Evolutionary conservation across 2,329 filamentous ascomycete species (phyloP).

Genomic region (Penicillium sp.): DNA sequence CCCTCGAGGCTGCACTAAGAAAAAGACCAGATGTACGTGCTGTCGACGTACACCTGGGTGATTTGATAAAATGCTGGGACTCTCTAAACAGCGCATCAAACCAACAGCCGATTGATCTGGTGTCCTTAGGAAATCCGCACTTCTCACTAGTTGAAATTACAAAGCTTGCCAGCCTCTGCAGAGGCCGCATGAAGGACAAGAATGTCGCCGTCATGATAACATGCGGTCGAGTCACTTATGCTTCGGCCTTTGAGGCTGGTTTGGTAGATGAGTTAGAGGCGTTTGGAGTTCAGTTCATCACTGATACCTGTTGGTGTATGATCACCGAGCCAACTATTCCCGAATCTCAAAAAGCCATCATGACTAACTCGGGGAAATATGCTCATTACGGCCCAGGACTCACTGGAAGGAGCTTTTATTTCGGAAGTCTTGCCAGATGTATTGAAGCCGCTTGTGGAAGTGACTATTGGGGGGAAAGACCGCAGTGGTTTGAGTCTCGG

Average conservation of each 20-base stretch:
- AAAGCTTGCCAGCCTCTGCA: constrained; percentile 32
- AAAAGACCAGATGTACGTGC: background rate
- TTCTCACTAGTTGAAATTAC: constrained; percentile 43
- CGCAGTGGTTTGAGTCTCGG: background rate
- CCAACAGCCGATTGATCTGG: constrained; percentile 18
- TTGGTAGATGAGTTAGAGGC: constrained; percentile 29
- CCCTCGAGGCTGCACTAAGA: background rate
- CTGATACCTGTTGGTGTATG: constrained; percentile 53
- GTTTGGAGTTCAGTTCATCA: constrained; percentile 44
- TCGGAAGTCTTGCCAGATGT: constrained; percentile 15
- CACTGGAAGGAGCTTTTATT: constrained; percentile 23
- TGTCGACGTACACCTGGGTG: background rate
- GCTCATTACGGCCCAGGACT: constrained; percentile 42
- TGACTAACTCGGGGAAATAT: constrained; percentile 51
- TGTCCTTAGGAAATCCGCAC: constrained; percentile 50
- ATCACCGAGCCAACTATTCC: constrained; percentile 43
- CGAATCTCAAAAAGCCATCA: constrained; percentile 28
- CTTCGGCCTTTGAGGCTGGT: constrained; percentile 28
- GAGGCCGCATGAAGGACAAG: constrained; percentile 22
- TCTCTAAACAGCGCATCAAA: background rate
- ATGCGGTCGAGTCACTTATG: constrained; percentile 19
- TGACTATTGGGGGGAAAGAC: background rate
- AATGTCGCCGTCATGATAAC: constrained; percentile 20
- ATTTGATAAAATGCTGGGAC: background rate
- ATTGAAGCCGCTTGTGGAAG: background rate